Evolutionary conservation across 495 filamentous ascomycete genomes (phyloP).

Genomic region (Trichoderma asperelloides): DNA sequence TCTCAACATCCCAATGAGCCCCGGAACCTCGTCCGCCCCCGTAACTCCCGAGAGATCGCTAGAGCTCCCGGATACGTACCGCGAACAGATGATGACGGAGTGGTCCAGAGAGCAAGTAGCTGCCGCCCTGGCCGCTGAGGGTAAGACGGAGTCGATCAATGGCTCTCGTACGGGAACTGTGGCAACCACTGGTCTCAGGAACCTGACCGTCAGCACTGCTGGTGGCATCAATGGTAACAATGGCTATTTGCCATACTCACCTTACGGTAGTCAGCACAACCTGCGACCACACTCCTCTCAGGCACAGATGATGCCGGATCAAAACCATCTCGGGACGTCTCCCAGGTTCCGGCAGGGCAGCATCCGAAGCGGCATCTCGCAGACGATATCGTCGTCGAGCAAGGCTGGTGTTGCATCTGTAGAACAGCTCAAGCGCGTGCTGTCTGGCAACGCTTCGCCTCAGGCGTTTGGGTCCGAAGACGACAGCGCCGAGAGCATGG

Average conservation of each 20-base stretch:
- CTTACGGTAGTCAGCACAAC: conserved; percentile 34
- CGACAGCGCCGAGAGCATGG: conserved; percentile 39
- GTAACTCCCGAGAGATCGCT: conserved; percentile 25
- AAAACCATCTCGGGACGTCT: background rate
- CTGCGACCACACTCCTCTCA: conserved; percentile 17
- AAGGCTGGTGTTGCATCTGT: conserved; percentile 66
- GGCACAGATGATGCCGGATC: conserved; percentile 1
- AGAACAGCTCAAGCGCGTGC: conserved; percentile 75
- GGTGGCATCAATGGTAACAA: conserved; percentile 29
- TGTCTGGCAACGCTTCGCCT: conserved; percentile 42
- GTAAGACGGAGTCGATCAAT: conserved; percentile 58
- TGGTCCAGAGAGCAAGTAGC: conserved; percentile 72
- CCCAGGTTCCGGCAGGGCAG: conserved; percentile 32
- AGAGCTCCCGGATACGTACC: conserved; percentile 42
- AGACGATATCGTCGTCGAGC: conserved; percentile 46
- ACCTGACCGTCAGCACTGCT: conserved; percentile 48
- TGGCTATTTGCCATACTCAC: conserved; percentile 24
- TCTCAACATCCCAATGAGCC: conserved; percentile 36
- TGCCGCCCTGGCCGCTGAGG: conserved; percentile 55
- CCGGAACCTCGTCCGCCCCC: conserved; percentile 13
- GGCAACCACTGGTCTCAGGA: conserved; percentile 38
- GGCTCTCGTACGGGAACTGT: conserved; percentile 60
- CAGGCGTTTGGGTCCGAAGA: conserved; percentile 26
- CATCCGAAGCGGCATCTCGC: conserved; percentile 38
- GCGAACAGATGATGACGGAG: conserved; percentile 56